Conservation (phyloP, 2,329 filamentous ascomycete genomes). For the Helotiales sp. region DNA sequence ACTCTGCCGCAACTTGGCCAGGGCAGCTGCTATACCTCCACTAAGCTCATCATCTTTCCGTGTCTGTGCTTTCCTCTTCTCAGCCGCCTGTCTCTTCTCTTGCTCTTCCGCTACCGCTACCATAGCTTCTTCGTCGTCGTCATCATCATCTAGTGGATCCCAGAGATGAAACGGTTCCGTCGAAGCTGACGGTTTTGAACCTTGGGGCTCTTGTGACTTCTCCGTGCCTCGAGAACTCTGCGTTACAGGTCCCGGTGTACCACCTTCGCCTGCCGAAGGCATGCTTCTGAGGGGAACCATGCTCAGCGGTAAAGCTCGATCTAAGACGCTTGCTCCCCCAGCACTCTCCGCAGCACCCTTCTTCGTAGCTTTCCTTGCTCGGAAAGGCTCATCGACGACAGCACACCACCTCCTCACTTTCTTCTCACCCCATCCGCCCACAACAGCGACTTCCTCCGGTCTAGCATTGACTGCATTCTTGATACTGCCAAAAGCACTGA, state of each 20-base stretch:
- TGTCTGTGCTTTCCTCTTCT: conserved; percentile 33
- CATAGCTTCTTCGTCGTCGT: conserved; percentile 55
- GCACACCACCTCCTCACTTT: conserved; percentile 88
- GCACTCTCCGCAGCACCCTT: conserved; percentile 45
- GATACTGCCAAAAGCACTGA: conserved; percentile 90
- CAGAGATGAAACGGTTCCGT: conserved; percentile 47
- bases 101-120: conserved; percentile 53
- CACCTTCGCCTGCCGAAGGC: conserved; percentile 14
- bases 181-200: conserved; percentile 8
- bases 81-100: conserved; percentile 44
- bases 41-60: conserved; percentile 53
- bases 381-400: conserved; percentile 84
- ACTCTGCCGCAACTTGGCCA: conserved; percentile 55
- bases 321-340: conserved; percentile 44
- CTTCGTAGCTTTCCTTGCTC: conserved; percentile 72
- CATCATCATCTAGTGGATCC: conserved; percentile 49
- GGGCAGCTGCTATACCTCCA: conserved; percentile 63
- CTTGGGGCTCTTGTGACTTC: conserved; percentile 10
- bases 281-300: conserved; percentile 39
- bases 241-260: background rate
- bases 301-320: conserved; percentile 43
- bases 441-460: conserved; percentile 79
- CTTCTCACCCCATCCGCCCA: conserved; percentile 94
- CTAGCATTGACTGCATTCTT: conserved; percentile 85
- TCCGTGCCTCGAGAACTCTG: background rate